A percentile compares a stretch with the other conserved stretches of the same genome.
phyloP scores from a whole-genome alignment of 768 basidiomycete genomes.

The Pulveroboletus frians region DNA sequence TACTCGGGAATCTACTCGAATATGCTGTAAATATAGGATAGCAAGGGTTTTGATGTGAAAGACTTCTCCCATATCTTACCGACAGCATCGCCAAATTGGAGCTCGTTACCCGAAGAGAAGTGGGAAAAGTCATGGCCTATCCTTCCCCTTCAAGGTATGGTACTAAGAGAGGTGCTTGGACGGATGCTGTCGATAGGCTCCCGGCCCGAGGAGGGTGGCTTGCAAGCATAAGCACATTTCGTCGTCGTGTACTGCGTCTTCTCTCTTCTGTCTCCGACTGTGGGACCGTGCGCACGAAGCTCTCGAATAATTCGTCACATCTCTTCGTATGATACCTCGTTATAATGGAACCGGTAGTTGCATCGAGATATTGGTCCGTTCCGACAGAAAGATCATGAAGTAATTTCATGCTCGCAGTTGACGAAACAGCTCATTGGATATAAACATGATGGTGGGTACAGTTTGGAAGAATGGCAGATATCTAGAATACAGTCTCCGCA shows the following conservation, averaged over 20 bases:
- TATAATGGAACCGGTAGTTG: neutral
- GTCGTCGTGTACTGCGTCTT: neutral
- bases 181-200: slow-evolving; percentile 13
- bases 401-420: neutral
- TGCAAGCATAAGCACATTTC: neutral
- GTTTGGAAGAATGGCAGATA: neutral
- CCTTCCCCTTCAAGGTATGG: slow-evolving; percentile 11
- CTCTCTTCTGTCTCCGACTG: neutral
- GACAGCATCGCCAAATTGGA: slow-evolving; percentile 78
- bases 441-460: slow-evolving; percentile 10
- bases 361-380: neutral
- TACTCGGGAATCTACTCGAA: neutral
- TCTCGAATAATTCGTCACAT: neutral
- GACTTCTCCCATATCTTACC: slow-evolving; percentile 82
- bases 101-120: slow-evolving; percentile 11
- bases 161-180: slow-evolving; percentile 13
- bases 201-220: neutral
- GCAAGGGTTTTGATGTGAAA: slow-evolving; percentile 51
- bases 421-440: neutral
- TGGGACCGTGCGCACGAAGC: neutral
- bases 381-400: too few species aligned
- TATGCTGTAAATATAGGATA: slow-evolving; percentile 19
- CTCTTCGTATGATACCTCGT: neutral
- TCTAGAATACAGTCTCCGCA: slow-evolving; percentile 18
- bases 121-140: slow-evolving; percentile 22